Conservation (phyloP, 257 asterid species). For the Nemophila menziesii region DNA sequence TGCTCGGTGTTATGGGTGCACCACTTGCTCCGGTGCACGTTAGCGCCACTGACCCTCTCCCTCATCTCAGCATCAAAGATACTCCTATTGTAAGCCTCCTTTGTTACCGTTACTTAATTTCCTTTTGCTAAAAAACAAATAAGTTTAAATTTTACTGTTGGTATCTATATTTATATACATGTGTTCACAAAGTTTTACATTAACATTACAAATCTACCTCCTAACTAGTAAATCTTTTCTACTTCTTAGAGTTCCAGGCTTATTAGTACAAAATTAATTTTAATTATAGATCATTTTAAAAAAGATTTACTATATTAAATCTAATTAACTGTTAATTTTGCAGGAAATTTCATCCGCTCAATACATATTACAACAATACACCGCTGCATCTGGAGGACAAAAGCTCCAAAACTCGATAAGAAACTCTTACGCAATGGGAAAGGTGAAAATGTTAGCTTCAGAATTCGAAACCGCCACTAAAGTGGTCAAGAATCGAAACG, state of each 20-base stretch:
- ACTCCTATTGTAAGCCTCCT: conserved; percentile 21
- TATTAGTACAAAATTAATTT: too few species aligned
- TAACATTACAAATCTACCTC: too few species aligned
- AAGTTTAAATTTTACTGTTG: background rate
- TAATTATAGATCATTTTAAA: too few species aligned
- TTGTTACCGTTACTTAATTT: background rate
- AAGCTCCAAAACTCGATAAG: conserved; percentile 9
- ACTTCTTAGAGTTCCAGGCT: too few species aligned
- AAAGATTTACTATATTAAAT: background rate
- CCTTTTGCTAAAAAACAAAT: background rate
- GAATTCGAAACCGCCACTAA: conserved; percentile 8
- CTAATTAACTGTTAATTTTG: background rate
- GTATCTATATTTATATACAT: background rate
- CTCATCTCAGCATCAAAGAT: conserved; percentile 23
- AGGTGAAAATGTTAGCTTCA: conserved; percentile 12
- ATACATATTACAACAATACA: conserved; percentile 13
- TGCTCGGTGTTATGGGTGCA: conserved; percentile 72
- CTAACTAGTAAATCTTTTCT: too few species aligned
- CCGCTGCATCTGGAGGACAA: conserved; percentile 12
- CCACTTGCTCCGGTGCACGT: conserved; percentile 82
- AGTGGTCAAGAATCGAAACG: conserved; percentile 7
- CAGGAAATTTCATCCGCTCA: conserved; percentile 13
- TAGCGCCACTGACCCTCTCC: conserved; percentile 40
- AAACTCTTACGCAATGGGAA: conserved; percentile 14
- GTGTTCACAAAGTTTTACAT: too few species aligned